Evolutionary conservation across 768 basidiomycete species (phyloP).

Genomic region (Hypholoma fasciculare): DNA sequence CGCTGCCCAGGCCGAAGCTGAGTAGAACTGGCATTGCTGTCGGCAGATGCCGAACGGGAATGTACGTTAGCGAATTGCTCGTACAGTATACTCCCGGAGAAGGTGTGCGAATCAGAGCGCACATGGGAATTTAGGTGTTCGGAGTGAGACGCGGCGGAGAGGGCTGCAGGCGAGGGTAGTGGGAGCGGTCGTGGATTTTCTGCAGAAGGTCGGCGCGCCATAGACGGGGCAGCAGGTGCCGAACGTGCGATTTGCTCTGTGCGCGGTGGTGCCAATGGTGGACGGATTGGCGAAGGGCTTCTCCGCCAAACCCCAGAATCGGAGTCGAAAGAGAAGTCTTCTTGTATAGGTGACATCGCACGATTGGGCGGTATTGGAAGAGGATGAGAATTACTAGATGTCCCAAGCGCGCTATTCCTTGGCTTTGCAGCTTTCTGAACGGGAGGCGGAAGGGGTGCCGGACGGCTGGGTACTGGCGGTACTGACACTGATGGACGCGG

Average conservation of each 20-base stretch:
- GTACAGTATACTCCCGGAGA: not conserved
- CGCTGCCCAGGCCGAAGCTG: not conserved
- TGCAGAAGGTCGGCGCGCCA: not conserved
- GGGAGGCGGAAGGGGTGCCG: not conserved
- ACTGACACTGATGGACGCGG: not conserved
- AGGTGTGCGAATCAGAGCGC: not conserved
- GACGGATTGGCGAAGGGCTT: not conserved
- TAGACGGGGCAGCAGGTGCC: not conserved
- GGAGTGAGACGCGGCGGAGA: too few relatives aligned
- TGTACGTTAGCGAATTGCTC: not conserved
- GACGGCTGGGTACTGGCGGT: slow-evolving; percentile 2
- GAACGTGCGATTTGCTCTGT: too few relatives aligned
- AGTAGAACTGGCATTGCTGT: not conserved
- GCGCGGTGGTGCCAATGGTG: not conserved
- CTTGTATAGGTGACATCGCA: not conserved
- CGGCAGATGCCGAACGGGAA: not conserved
- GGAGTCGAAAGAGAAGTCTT: not conserved
- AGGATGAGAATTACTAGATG: not conserved
- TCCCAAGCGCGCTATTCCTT: not conserved
- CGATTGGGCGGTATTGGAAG: not conserved
- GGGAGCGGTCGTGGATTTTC: not conserved
- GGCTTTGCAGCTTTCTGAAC: not conserved
- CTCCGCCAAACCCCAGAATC: not conserved
- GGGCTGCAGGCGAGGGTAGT: not conserved
- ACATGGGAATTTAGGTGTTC: too few relatives aligned